phyloP scores from a whole-genome alignment of 805 yeast genomes.

The Debaryomyces prosopidis region DNA sequence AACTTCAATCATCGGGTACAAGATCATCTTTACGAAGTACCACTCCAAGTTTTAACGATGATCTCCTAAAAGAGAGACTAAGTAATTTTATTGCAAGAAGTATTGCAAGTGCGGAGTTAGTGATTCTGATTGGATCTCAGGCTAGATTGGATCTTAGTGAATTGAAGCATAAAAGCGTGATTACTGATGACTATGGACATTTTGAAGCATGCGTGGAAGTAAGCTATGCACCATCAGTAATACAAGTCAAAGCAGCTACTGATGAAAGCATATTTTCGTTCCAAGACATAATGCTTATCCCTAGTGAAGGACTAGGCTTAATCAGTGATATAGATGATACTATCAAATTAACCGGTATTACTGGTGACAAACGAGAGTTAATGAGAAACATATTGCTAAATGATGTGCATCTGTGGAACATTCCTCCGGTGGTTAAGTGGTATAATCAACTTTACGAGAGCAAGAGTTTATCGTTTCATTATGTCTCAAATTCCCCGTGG shows the following conservation, averaged over 20 bases:
- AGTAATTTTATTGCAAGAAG: conserved; percentile 70
- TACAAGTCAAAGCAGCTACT: conserved; percentile 49
- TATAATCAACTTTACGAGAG: conserved; percentile 48
- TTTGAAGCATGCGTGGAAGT: conserved; percentile 56
- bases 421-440: conserved; percentile 78
- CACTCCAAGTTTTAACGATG: conserved; percentile 31
- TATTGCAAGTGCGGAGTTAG: conserved; percentile 56
- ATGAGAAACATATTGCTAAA: conserved; percentile 75
- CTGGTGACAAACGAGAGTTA: conserved; percentile 82
- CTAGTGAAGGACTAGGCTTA: conserved; percentile 58
- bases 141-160: conserved; percentile 26
- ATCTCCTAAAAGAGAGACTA: conserved; percentile 60
- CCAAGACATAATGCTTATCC: conserved; percentile 45
- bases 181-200: conserved; percentile 69
- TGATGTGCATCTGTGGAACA: conserved; percentile 63
- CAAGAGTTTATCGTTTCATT: conserved; percentile 69
- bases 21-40: conserved; percentile 7
- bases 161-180: conserved; percentile 27
- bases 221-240: conserved; percentile 58
- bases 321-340: conserved; percentile 97
- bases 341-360: conserved; percentile 83
- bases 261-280: conserved; percentile 50
- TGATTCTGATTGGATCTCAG: conserved; percentile 57
- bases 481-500: conserved; percentile 95
- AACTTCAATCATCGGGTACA: conserved; percentile 6